A percentile compares a stretch with the other conserved stretches of the same genome.
Conservation (phyloP, 2,329 filamentous ascomycete species). For the Penicillium sp. region DNA sequence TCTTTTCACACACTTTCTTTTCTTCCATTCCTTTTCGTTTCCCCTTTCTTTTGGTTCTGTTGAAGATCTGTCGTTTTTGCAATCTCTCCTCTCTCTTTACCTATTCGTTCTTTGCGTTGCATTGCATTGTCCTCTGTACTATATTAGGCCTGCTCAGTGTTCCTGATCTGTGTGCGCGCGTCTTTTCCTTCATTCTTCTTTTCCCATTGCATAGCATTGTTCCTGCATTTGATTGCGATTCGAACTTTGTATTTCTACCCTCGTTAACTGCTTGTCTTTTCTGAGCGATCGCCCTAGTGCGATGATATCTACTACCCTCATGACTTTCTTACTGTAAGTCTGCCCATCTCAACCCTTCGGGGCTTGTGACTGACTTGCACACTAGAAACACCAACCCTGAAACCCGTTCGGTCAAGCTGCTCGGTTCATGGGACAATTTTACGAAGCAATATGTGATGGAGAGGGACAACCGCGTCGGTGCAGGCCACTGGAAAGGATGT, state of each 20-base stretch:
- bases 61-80: conserved; percentile 3
- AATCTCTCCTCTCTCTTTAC: conserved; percentile 2
- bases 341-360: neutral
- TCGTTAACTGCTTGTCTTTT: conserved; percentile 9
- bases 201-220: neutral
- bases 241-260: conserved; percentile 7
- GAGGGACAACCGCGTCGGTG: conserved; percentile 73
- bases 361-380: conserved; percentile 27
- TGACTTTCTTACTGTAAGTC: conserved; percentile 43
- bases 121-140: conserved; percentile 23
- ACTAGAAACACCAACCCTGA: conserved; percentile 40
- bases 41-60: neutral
- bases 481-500: conserved; percentile 82
- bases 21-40: conserved; percentile 9
- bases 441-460: conserved; percentile 77
- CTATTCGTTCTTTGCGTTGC: conserved; percentile 11
- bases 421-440: conserved; percentile 98
- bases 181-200: conserved; percentile 3
- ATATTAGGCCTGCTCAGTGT: conserved; percentile 13
- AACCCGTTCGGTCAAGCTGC: conserved; percentile 69
- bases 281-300: conserved; percentile 16
- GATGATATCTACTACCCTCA: conserved; percentile 41
- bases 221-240: neutral
- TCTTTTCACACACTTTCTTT: conserved; percentile 5
- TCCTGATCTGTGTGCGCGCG: conserved; percentile 7